Evolutionary conservation across 768 basidiomycete genomes (phyloP), one percentile per base, ranked within the genome.

Genomic region (Russula brevipes): DNA sequence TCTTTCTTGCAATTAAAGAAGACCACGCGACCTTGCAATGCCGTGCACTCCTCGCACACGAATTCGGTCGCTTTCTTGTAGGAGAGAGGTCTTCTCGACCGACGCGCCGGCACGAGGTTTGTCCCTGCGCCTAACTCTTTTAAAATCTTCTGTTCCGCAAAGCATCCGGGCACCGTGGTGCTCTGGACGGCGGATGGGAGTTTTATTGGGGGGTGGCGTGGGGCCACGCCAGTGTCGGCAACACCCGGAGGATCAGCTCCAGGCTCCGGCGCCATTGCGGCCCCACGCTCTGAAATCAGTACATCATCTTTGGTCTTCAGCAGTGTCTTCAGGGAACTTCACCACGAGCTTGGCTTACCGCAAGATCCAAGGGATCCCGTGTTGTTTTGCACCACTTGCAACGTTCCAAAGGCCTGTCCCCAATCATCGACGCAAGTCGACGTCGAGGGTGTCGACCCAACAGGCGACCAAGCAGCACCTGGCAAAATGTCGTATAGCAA

Each of bases 211-310:
- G 49, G 49, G 31, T 0, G 41, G 50, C 17, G 41, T 17, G 17
- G 58, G 50, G 58, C 58, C 58, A 35, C 41, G 41, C 50, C 41
- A 33, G 35, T 57, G 31, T 8, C 41, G 33, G 41, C 33, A 52
- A 52, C 4, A 14, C 12, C 50, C 11, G 31, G 58, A 52, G 49
- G 17, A 11, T 51, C 39, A 6, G 9, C 5, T 41, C 41, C 41
- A 9, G 31, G n/a, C 31, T 52, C 38, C 6, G 12, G 10, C 11
- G 11, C n/a, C n/a, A 24, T 38, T 14, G n/a, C 5, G 33, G 11
- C 50, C 41, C 50, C 33, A 16, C 50, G 41, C 50, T 16, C 58
- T 30, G 17, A n/a, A 7, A 7, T 24, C 24, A 24, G 24, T 24
- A 1, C 24, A 24, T 24, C 24, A 24, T 24, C 24, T 24, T 24